These are phyloP conservation scores for Prunus yedoensis DNA, from an alignment of 331 rosid species.

Conservation along the genomic window DNA sequence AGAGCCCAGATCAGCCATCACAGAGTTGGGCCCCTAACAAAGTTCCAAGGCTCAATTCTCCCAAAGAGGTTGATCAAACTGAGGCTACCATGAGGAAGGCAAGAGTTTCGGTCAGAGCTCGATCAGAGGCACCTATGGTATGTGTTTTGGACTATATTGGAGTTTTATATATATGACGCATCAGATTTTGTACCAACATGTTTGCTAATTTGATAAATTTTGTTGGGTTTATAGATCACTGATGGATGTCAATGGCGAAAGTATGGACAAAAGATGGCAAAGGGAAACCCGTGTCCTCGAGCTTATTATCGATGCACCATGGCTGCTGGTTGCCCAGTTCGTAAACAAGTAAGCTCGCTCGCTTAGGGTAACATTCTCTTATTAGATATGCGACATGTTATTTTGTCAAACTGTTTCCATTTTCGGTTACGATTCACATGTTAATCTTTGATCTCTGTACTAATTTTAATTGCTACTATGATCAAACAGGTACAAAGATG, in stretches of 20 bases:
- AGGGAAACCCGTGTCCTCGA: conserved; percentile 96
- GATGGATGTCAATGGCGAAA: conserved; percentile 98
- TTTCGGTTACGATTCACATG: not conserved
- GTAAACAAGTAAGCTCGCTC: conserved; percentile 65
- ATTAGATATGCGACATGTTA: not conserved
- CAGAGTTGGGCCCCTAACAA: conserved; percentile 43
- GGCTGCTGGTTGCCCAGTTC: conserved; percentile 86
- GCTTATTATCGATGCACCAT: conserved; percentile 93
- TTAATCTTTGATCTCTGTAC: not conserved
- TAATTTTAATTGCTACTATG: not conserved
- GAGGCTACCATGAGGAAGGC: conserved; percentile 91
- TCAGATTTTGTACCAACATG: not conserved
- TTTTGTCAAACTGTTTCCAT: not conserved
- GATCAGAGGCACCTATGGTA: conserved; percentile 82
- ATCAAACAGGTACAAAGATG: conserved; percentile 79
- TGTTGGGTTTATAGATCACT: conserved; percentile 45
- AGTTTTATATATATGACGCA: not conserved
- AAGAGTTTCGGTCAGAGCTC: conserved; percentile 78
- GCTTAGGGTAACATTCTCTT: not conserved
- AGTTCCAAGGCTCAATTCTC: conserved; percentile 47
- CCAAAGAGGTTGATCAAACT: conserved; percentile 56
- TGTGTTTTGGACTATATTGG: not conserved
- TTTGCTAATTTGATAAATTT: not conserved
- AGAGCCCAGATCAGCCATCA: conserved; percentile 37
- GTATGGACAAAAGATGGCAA: conserved; percentile 95